Base-by-base conservation (phyloP, 805 yeast genomes). In the Candida xyloterini region DNA sequence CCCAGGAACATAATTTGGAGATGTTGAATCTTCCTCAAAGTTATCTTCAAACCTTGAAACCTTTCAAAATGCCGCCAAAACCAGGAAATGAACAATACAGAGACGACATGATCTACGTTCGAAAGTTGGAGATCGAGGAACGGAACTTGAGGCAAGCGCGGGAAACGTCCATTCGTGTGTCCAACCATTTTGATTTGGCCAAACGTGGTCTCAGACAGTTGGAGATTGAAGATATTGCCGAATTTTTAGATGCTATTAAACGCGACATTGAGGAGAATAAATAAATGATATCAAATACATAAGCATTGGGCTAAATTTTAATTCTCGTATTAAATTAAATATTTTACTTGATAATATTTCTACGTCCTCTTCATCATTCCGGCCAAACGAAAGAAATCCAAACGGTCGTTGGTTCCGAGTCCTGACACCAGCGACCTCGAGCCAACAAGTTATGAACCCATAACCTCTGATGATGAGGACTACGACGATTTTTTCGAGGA, bases 1-100 rank as follows among this genome's bases (percentile, higher is more conserved):
- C 66, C 4, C 64, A 61, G 37, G 63, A 61, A 36, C 63, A 59
- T 38, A 57, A 58, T 40, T 41, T 57, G 13, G 64, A 59, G 47
- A 47, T 61, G 45, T 58, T 60, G 45, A 61, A 61, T 36, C 51
- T 61, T 14, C 66, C 66, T 8, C 40, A 55, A 20, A 52, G 53
- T 25, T 56, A 55, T 33, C 41, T 61, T 15, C 52, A 49, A 37
- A 39, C 37, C n/a, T 41, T 46, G 37, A 47, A 37, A 32, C 50
- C 54, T 2, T 47, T 45, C 38, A 43, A 44, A 34, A 29, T 43
- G 11, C 53, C 57, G 2, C 42, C 42, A 18, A 42, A 43, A 27
- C 64, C 64, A 7, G 66, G 66, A 10, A 57, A 57, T 5, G 66
- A 61, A 38, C 33, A 37, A 25, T 59, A 53, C 42, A 47, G 66